Percentiles rank a stretch among this genome's conserved stretches.
Conservation (phyloP, 208 protist species). For the Strigomonas culicis region DNA sequence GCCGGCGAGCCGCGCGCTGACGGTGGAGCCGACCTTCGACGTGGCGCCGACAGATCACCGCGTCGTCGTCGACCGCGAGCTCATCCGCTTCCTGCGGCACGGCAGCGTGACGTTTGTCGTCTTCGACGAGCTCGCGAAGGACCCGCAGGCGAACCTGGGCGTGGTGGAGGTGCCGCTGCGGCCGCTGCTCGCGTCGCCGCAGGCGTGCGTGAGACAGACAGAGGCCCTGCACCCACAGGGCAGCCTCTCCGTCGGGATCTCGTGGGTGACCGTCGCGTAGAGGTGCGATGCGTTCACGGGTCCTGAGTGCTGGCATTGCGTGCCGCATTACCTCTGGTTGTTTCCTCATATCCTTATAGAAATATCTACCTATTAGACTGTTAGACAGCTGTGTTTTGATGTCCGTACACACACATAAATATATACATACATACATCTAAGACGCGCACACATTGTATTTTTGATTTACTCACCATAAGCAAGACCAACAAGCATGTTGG, state of each 20-base stretch:
- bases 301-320: too few relatives aligned
- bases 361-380: too few relatives aligned
- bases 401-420: too few relatives aligned
- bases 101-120: constrained; percentile 73
- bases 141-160: constrained; percentile 68
- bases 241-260: constrained; percentile 61
- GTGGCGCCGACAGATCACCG: constrained; percentile 69
- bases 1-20: constrained; percentile 32
- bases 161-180: constrained; percentile 64
- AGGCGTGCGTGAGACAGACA: constrained; percentile 45
- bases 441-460: too few relatives aligned
- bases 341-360: too few relatives aligned
- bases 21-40: constrained; percentile 60
- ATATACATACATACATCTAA: too few relatives aligned
- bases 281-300: too few relatives aligned
- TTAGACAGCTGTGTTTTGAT: too few relatives aligned
- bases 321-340: too few relatives aligned
- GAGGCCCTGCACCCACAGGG: constrained; percentile 69
- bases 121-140: constrained; percentile 65
- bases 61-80: constrained; percentile 57
- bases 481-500: too few relatives aligned
- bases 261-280: constrained; percentile 60
- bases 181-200: constrained; percentile 56
- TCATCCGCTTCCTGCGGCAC: constrained; percentile 58
- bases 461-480: too few relatives aligned